Evolutionary conservation across 2,329 filamentous ascomycete genomes (phyloP).

Genomic region (Hysterium pulicare): DNA sequence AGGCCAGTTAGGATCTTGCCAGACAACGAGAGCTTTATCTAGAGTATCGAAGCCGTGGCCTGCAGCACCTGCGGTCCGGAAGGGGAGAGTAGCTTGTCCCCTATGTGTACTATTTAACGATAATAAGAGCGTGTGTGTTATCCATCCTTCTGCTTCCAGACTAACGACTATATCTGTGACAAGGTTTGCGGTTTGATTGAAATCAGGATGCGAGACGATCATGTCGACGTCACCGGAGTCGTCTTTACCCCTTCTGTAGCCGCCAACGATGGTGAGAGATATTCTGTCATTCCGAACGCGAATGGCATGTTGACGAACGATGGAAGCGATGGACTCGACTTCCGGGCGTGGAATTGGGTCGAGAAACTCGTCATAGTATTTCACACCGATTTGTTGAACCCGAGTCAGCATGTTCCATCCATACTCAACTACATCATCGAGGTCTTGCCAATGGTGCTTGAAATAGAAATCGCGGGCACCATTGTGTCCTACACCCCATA

Average conservation of each 20-base stretch:
- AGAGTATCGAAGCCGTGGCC: constrained; percentile 75
- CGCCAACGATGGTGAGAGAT: constrained; percentile 68
- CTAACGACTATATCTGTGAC: constrained; percentile 66
- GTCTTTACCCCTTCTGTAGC: constrained; percentile 75
- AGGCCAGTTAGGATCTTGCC: constrained; percentile 65
- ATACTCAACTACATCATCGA: constrained; percentile 81
- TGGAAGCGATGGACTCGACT: constrained; percentile 64
- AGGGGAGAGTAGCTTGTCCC: constrained; percentile 63
- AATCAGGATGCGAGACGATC: constrained; percentile 74
- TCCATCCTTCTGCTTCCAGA: constrained; percentile 65
- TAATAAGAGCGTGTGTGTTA: constrained; percentile 78
- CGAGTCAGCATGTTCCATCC: constrained; percentile 73
- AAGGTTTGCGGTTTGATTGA: constrained; percentile 65
- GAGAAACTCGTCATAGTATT: constrained; percentile 85
- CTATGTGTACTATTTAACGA: constrained; percentile 68
- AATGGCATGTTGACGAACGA: constrained; percentile 66
- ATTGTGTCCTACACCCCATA: constrained; percentile 86
- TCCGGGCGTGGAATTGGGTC: constrained; percentile 68
- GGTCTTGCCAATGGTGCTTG: constrained; percentile 70
- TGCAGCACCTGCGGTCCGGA: constrained; percentile 40
- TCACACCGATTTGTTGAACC: constrained; percentile 89
- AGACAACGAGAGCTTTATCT: constrained; percentile 89
- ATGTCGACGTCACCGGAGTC: constrained; percentile 80
- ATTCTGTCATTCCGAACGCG: constrained; percentile 53
- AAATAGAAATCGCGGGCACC: constrained; percentile 80